A percentile compares a stretch with the other conserved stretches of the same genome.
Evolutionary conservation across 1,284 basidiomycete genomes (phyloP).

Genomic region (Trametes polyzona): DNA sequence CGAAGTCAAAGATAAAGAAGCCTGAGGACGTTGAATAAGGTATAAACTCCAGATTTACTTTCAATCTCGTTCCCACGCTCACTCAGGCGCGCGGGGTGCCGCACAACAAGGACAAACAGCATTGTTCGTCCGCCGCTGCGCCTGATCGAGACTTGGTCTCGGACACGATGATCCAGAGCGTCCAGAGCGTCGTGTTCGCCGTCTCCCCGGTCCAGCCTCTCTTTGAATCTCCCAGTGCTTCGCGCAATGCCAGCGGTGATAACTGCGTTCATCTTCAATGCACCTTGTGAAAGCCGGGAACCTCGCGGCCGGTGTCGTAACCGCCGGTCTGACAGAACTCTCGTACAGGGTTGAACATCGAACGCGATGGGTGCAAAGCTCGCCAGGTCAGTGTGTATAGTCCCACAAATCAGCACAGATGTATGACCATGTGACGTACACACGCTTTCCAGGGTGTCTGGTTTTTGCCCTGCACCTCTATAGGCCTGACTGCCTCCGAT

Average conservation of each 20-base stretch:
- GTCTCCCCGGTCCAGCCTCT: neutral
- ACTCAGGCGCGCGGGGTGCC: neutral
- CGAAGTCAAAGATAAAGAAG: neutral
- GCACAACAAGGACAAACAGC: conserved; percentile 21
- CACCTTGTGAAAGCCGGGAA: too few species aligned
- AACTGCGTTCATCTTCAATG: too few species aligned
- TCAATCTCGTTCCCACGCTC: conserved; percentile 3
- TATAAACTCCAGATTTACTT: neutral
- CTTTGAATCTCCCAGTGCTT: neutral
- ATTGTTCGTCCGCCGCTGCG: too few species aligned
- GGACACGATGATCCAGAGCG: neutral
- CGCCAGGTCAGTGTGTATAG: too few species aligned
- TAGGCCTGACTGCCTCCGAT: neutral
- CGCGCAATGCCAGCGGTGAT: neutral
- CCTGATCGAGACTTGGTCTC: too few species aligned
- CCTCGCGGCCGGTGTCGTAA: too few species aligned
- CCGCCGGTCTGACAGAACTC: too few species aligned
- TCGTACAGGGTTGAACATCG: too few species aligned
- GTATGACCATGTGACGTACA: neutral
- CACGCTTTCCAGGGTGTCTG: neutral
- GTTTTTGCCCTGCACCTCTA: neutral
- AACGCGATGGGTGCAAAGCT: too few species aligned
- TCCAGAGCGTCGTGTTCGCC: neutral
- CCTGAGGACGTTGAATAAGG: conserved; percentile 6
- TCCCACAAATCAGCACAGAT: too few species aligned